Percentiles rank a stretch among this genome's conserved stretches.
These are phyloP conservation scores for Vitis hybrid DNA, from an alignment of 177 flowering plant genomes.

Conservation along the genomic window DNA sequence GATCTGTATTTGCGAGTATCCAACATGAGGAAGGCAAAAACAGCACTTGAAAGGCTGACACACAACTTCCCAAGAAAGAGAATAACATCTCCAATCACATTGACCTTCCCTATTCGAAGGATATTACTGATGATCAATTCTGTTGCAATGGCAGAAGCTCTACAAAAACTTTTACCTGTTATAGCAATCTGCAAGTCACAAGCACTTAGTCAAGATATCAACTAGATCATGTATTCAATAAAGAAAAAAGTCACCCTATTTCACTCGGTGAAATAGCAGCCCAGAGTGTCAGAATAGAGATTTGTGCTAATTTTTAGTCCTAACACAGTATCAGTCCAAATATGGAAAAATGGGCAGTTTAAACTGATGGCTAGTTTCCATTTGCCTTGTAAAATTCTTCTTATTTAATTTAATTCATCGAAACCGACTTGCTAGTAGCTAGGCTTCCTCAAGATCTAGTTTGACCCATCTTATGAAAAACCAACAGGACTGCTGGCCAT, in stretches of 20 bases:
- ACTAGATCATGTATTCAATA: not conserved
- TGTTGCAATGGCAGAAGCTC: conserved; percentile 87
- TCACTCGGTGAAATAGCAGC: too few species aligned
- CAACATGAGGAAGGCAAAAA: conserved; percentile 94
- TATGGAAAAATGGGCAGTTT: not conserved
- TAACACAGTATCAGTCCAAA: not conserved
- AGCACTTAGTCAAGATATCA: not conserved
- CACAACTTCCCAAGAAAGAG: conserved; percentile 93
- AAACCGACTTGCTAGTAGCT: too few species aligned
- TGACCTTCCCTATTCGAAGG: conserved; percentile 85
- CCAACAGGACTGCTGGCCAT: too few species aligned
- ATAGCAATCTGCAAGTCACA: conserved; percentile 74
- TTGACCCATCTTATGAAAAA: too few species aligned
- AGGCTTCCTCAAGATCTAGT: too few species aligned
- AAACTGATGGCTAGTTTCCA: not conserved
- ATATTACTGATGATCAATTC: conserved; percentile 84
- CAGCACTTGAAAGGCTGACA: conserved; percentile 80
- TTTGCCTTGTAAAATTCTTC: too few species aligned
- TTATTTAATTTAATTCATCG: too few species aligned
- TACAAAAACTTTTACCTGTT: conserved; percentile 87
- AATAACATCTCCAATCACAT: conserved; percentile 94
- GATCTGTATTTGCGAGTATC: conserved; percentile 80
- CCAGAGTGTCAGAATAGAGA: too few species aligned
- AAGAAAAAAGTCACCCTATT: not conserved
- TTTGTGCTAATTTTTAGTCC: too few species aligned